phyloP scores from a whole-genome alignment of 163 green algal genomes.

The Volvox carteri region DNA sequence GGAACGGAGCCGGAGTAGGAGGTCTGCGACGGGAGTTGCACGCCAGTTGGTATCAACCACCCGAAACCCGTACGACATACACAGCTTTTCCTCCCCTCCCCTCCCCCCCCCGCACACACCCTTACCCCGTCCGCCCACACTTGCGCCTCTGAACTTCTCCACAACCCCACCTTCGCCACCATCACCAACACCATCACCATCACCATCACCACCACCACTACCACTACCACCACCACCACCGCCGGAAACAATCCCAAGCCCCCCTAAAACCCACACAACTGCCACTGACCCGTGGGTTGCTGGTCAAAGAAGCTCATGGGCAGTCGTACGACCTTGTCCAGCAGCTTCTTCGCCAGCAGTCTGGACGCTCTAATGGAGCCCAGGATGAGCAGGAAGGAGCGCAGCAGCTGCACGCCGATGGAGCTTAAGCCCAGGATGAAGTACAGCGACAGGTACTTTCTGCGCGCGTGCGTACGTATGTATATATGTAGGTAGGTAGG shows the following conservation, averaged over 20 bases:
- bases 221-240: no score
- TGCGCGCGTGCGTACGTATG: not conserved
- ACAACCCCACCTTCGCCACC: no score
- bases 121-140: not conserved
- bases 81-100: not conserved
- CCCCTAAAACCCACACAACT: not conserved
- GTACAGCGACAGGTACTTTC: slow-evolving; percentile 83
- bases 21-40: no score
- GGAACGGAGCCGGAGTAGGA: no score
- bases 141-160: no score
- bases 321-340: slow-evolving; percentile 87
- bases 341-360: slow-evolving; percentile 82
- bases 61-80: no score
- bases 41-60: no score
- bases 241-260: not conserved
- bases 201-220: no score
- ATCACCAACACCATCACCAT: no score
- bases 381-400: slow-evolving; percentile 58
- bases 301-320: slow-evolving; percentile 98
- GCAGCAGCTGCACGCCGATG: slow-evolving; percentile 72
- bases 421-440: slow-evolving; percentile 78
- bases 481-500: no score
- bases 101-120: not conserved
- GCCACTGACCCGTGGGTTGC: slow-evolving; percentile 81
- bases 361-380: slow-evolving; percentile 63